Evolutionary conservation across 208 protist species (phyloP), one percentile per base, ranked within the genome.

Genomic region (Naegleria gruberi): DNA sequence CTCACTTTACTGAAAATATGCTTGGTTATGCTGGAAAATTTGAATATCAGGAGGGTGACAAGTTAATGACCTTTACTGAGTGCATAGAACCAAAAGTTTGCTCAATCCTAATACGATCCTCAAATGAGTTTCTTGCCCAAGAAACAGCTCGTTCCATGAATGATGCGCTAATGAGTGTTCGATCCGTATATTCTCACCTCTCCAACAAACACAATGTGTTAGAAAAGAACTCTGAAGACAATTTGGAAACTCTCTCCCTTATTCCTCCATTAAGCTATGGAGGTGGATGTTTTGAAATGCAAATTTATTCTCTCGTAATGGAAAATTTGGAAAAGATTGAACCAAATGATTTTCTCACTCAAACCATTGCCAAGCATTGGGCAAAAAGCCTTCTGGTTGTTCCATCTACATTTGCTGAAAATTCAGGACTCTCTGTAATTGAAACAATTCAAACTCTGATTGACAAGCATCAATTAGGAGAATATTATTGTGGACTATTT

Each of bases 131-230:
- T 0, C 19, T 34, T 40, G 19, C 43, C 1, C 98, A 99, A 82
- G 99, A 99, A 95, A 95, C 97, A 17, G 98, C 99, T 89, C 96
- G 99, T 65, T 99, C 98, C 3, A 89, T 99, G 55, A 98, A 99
- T 92, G 99, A 99, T 94, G 99, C 98, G 1, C 95, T 99, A 34
- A 99, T 98, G 92, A 98, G 99, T 65, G 97, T 99, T 87, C 95
- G 98, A 37, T 99, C 95, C n/a, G 96, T 99, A 30, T 97, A 30
- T 65, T 3, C 51, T 23, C 15, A 30, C 19, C 12, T 65, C 51
- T 30, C 15, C 19, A 65, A 65, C 51, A 65, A 65, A 23, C 15
- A 55, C 46, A 55, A 44, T 51, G 1, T 51, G 82, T 86, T 51
- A 34, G 15, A 37, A 44, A 0, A 86, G 44, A 45, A 51, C 19